Evolutionary conservation across 192 early-diverging fungal genomes (phyloP).

Genomic region (Pilobolus umbonatus): DNA sequence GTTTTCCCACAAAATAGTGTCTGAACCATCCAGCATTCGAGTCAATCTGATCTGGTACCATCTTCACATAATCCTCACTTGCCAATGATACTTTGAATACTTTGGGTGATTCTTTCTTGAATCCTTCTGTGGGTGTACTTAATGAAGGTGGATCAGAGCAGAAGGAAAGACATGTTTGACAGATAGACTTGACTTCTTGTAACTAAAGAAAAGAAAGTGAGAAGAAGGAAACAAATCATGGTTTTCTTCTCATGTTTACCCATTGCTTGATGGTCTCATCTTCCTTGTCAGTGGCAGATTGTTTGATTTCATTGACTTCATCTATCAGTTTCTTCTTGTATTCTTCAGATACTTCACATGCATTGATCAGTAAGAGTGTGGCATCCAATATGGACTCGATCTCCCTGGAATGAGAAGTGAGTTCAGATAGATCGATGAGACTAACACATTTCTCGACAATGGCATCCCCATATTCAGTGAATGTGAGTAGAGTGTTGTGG

Average conservation of each 20-base stretch:
- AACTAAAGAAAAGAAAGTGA: not conserved
- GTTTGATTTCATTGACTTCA: not conserved
- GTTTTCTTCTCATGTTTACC: no score
- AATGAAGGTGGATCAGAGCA: not conserved
- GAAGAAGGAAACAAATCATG: not conserved
- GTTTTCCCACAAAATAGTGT: slow-evolving; percentile 13
- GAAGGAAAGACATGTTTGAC: not conserved
- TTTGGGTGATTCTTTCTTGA: not conserved
- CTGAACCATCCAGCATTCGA: slow-evolving; percentile 13
- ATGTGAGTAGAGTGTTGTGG: not conserved
- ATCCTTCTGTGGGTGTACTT: not conserved
- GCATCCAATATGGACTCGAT: not conserved
- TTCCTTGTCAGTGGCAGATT: no score
- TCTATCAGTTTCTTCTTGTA: no score
- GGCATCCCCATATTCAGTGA: not conserved
- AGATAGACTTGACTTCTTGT: not conserved
- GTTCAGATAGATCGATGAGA: not conserved
- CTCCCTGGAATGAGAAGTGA: not conserved
- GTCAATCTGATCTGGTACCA: slow-evolving; percentile 9
- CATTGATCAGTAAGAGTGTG: not conserved
- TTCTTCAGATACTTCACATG: no score
- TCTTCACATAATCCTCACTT: not conserved
- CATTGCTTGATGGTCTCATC: no score
- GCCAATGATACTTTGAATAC: not conserved
- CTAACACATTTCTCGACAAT: not conserved